These are phyloP conservation scores for Stemphylium beticola DNA, from an alignment of 2,329 filamentous ascomycete genomes.

Conservation along the genomic window DNA sequence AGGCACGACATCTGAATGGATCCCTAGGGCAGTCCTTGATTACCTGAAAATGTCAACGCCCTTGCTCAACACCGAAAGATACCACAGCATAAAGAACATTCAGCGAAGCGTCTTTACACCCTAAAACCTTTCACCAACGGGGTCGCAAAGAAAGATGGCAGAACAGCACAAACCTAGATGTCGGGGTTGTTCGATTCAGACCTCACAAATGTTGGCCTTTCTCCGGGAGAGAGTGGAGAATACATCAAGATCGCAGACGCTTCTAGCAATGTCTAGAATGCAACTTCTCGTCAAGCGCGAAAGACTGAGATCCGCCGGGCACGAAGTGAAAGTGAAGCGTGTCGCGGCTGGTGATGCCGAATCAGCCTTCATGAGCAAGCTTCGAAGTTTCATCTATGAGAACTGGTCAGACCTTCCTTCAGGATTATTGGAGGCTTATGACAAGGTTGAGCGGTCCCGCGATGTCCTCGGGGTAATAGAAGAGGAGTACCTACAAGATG, in stretches of 20 bases:
- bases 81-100: too few relatives aligned
- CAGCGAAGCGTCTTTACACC: too few relatives aligned
- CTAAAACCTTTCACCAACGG: too few relatives aligned
- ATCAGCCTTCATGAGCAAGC: background rate
- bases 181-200: background rate
- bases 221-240: background rate
- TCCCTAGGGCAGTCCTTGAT: too few relatives aligned
- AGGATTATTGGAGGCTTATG: background rate
- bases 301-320: background rate
- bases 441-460: conserved; percentile 10
- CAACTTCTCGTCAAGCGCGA: conserved; percentile 6
- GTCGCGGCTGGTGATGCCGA: conserved; percentile 1
- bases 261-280: conserved; percentile 5
- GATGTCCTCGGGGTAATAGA: conserved; percentile 25
- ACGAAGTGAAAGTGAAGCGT: background rate
- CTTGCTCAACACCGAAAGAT: too few relatives aligned
- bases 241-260: conserved; percentile 2
- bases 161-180: background rate
- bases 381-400: background rate
- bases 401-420: background rate
- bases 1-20: too few relatives aligned
- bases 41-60: too few relatives aligned
- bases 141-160: background rate
- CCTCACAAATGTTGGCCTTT: background rate
- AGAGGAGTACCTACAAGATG: conserved; percentile 23